Conservation (phyloP, 1,284 basidiomycete species). For the Apiotrichum gamsii region DNA sequence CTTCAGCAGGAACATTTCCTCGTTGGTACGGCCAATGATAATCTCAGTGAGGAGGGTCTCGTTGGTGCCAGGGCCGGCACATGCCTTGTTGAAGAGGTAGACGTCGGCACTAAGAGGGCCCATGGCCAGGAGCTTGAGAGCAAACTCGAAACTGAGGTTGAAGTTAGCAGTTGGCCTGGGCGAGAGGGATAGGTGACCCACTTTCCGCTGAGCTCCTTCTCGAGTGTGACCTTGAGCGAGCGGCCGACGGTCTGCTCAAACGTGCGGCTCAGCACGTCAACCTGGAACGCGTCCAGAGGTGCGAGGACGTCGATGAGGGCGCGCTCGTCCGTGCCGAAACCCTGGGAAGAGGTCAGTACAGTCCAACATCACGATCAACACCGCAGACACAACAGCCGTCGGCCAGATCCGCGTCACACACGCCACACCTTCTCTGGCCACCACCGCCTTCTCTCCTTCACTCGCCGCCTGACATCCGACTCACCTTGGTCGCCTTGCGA, state of each 20-base stretch:
- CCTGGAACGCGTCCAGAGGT: conserved; percentile 45
- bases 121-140: conserved; percentile 40
- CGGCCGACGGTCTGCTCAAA: conserved; percentile 43
- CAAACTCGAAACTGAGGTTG: too few species aligned
- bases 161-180: too few species aligned
- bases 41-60: conserved; percentile 47
- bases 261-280: conserved; percentile 41
- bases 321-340: conserved; percentile 47
- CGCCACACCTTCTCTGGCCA: neutral
- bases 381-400: too few species aligned
- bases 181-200: conserved; percentile 25
- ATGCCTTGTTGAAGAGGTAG: conserved; percentile 42
- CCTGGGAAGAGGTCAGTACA: conserved; percentile 21
- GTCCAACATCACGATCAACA: neutral
- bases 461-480: conserved; percentile 1
- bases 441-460: too few species aligned
- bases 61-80: conserved; percentile 45
- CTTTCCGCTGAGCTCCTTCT: conserved; percentile 47
- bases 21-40: conserved; percentile 44
- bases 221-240: conserved; percentile 38
- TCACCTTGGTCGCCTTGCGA: conserved; percentile 47
- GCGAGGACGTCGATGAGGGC: conserved; percentile 41
- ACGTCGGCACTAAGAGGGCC: conserved; percentile 46
- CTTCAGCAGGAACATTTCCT: conserved; percentile 47
- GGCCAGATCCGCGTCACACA: neutral